These are phyloP conservation scores for Termitomyces sp. DNA, from an alignment of 768 basidiomycete species.

Conservation along the genomic window DNA sequence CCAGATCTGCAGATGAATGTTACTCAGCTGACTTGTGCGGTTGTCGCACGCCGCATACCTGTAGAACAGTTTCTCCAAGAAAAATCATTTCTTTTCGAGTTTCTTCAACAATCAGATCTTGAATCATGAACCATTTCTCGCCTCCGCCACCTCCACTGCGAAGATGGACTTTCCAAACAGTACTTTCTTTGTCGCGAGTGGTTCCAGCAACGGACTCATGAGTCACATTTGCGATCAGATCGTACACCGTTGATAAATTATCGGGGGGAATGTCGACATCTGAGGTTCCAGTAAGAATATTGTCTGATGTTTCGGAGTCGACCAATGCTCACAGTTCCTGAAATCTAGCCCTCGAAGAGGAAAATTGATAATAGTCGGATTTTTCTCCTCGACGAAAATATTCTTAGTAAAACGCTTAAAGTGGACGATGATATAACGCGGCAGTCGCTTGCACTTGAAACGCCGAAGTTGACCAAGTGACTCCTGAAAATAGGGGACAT, in stretches of 20 bases:
- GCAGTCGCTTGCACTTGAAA: constrained; percentile 86
- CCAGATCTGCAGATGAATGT: constrained; percentile 45
- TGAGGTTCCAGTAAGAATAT: constrained; percentile 27
- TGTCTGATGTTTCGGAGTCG: constrained; percentile 11
- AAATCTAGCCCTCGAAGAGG: constrained; percentile 92
- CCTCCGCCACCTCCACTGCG: constrained; percentile 71
- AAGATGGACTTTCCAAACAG: constrained; percentile 90
- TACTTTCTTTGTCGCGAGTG: constrained; percentile 85
- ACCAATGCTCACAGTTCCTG: constrained; percentile 67
- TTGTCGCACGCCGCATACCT: constrained; percentile 44
- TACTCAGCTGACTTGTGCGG: constrained; percentile 6
- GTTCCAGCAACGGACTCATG: constrained; percentile 96
- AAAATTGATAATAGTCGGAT: constrained; percentile 98
- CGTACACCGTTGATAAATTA: constrained; percentile 70
- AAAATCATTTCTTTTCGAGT: constrained; percentile 98
- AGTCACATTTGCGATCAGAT: constrained; percentile 92
- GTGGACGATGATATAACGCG: constrained; percentile 89
- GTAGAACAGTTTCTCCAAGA: constrained; percentile 92
- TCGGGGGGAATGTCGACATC: constrained; percentile 70
- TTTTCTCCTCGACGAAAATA: constrained; percentile 95
- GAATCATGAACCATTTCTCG: constrained; percentile 95
- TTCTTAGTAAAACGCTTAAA: constrained; percentile 98
- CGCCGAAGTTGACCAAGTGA: constrained; percentile 77
- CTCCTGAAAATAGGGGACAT: constrained; percentile 49
- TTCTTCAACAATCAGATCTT: constrained; percentile 94